Base-by-base conservation (phyloP, 106 monocot genomes). In the Dendrobium huoshanense region DNA sequence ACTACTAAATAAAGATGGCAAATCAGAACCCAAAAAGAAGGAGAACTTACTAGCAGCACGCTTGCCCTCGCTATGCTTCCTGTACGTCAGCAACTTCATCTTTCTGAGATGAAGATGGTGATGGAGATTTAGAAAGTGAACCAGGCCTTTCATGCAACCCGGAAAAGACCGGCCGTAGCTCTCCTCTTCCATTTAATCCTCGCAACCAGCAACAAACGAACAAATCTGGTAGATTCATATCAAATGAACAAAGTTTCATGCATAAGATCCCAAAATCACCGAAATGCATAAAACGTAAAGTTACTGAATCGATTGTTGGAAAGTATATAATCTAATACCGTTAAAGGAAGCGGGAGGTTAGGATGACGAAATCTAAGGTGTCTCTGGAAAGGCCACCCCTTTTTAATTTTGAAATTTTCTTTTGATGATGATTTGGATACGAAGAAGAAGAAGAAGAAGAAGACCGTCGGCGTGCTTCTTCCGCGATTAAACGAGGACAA, bases 41-140 rank as follows among this genome's bases (percentile, higher is more conserved):
- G 9, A 31, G 27, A 48, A 75, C 75, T 48, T 48, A 75, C 75
- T 75, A 15, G 22, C 44, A 44, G n/a, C 75, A 48, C 24, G 75
- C 75, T 75, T 75, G 75, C 47, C 75, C 47, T 24, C 75, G 10
- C 75, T 25, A 48, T 75, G 75, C 75, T 19, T 75, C 24, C 47
- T 47, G 47, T 75, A 44, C 3, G 75, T 25, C 6, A 75, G 75
- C 75, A 75, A 47, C 75, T 75, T 75, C 75, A 75, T 75, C 47
- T 75, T 75, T 75, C 48, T 48, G n/a, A 75, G 75, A 48, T 10
- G 47, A 75, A 75, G 45, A 48, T 24, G 47, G n/a, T 47, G 75
- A 42, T 75, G 43, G 6, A 75, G 24, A 48, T 75, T 45, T 0
- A 75, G 25, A 24, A 75, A 75, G 47, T 75, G 75, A 19, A 4